Conservation (phyloP, 352 stramenopile species). For the Phytophthora capsici region DNA sequence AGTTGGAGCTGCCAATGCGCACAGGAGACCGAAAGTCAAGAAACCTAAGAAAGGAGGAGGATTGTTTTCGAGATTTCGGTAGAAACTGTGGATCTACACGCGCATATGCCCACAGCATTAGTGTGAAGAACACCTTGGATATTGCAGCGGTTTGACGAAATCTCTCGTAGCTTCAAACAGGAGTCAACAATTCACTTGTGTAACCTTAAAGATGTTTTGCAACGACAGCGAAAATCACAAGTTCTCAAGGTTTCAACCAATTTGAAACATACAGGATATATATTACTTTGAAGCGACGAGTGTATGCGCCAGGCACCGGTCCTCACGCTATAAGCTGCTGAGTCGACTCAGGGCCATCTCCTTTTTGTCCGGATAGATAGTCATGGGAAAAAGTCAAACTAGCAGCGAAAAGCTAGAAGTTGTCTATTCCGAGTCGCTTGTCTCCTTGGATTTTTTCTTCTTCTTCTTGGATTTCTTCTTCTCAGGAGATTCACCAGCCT, state of each 20-base stretch:
- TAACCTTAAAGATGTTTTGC: too few relatives aligned
- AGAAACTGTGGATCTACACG: too few relatives aligned
- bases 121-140: too few relatives aligned
- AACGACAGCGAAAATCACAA: too few relatives aligned
- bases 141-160: too few relatives aligned
- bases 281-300: conserved; percentile 38
- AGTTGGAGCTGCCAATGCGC: conserved; percentile 26
- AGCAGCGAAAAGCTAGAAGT: conserved; percentile 7
- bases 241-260: not conserved
- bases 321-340: conserved; percentile 11
- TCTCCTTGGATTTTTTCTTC: conserved; percentile 84
- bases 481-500: conserved; percentile 69
- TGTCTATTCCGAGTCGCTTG: conserved; percentile 77
- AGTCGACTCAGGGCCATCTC: conserved; percentile 26
- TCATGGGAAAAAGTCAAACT: conserved; percentile 34
- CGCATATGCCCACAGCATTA: too few relatives aligned
- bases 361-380: conserved; percentile 34
- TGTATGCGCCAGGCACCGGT: conserved; percentile 18
- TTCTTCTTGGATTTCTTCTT: conserved; percentile 92
- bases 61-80: conserved; percentile 26
- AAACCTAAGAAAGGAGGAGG: conserved; percentile 10
- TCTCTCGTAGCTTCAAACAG: too few relatives aligned
- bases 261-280: conserved; percentile 36
- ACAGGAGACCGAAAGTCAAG: conserved; percentile 20
- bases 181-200: too few relatives aligned